Evolutionary conservation across 371 early-diverging fungal genomes (phyloP), one percentile per base, ranked within the genome.

Genomic region (Apophysomyces trapeziformis): DNA sequence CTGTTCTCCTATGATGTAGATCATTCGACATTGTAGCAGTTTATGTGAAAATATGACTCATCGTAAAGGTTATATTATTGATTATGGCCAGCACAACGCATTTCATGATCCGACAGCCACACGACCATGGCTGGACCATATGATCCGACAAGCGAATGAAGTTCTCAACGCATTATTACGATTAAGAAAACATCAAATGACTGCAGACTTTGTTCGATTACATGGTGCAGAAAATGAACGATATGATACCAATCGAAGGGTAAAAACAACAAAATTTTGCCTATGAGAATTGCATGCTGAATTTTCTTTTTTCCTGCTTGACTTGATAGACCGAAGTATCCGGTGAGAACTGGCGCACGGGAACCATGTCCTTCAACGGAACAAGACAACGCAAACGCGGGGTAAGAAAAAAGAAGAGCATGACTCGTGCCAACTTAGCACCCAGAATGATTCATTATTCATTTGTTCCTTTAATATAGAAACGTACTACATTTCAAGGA

Each of bases 401-500:
- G 60, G 72, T 73, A 73, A 65, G 37, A 32, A 56, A 47, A 54
- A 59, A 14, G 47, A 35, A 60, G 60, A 60, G 13, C 46, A 37
- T 32, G 37, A 46, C 14, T 61, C 36, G 26, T 44, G 61, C 21
- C 32, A 26, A 26, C 32, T 26, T 26, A 65, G 44, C 59, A 26
- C 32, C 16, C 41, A 14, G 16, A 38, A 12, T 45, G 14, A 61
- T 13, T 11, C 41, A 1, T 13, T 41, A 41, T 41, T 41, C 14
- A 45, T 38, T 32, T 39, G 21, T 39, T 57, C n/a, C 5, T 36
- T 58, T 38, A 11, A 9, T 7, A 38, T 47, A 71, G 69, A 75
- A 74, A 67, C 73, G 79, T 7, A 62, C 74, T 5, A 73, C 71
- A n/a, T 79, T 80, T 13, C 82, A 81, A 46, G 82, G 83, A 13